These are phyloP conservation scores for Elongisporangium senticosum DNA, from an alignment of 352 stramenopile genomes.

Conservation along the genomic window DNA sequence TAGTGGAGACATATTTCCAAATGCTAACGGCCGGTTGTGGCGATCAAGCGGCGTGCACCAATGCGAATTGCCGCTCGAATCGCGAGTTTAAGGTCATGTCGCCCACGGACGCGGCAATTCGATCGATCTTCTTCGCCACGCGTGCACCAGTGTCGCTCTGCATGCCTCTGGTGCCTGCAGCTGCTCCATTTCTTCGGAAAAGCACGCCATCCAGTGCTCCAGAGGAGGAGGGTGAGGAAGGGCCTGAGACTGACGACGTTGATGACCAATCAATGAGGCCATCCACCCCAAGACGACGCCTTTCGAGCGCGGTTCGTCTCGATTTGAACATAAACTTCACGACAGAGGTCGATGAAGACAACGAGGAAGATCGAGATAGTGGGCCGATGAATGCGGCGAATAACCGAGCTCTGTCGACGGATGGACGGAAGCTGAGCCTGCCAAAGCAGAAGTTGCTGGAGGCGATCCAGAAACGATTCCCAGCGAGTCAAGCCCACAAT, in stretches of 20 bases:
- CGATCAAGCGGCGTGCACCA: slow-evolving; percentile 19
- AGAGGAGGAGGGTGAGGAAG: slow-evolving; percentile 15
- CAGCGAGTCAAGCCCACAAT: slow-evolving; percentile 1
- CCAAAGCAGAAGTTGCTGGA: slow-evolving; percentile 68
- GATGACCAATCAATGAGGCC: slow-evolving; percentile 1
- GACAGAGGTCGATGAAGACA: slow-evolving; percentile 8
- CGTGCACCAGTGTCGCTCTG: slow-evolving; percentile 38
- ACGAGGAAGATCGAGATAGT: background rate
- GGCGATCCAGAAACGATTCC: slow-evolving; percentile 46
- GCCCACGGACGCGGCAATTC: slow-evolving; percentile 36
- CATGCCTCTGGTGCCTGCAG: slow-evolving; percentile 8
- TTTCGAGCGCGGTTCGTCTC: slow-evolving; percentile 46
- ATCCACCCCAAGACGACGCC: slow-evolving; percentile 43
- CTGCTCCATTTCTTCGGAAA: background rate
- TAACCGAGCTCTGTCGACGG: background rate
- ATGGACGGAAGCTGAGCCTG: slow-evolving; percentile 31
- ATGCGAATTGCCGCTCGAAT: slow-evolving; percentile 33
- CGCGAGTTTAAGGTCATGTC: slow-evolving; percentile 10
- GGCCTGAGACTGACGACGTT: slow-evolving; percentile 8
- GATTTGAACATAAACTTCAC: slow-evolving; percentile 33
- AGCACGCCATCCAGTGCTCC: background rate
- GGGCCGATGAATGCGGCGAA: slow-evolving; percentile 2
- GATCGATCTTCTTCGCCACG: slow-evolving; percentile 44
- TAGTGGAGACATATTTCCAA: slow-evolving; percentile 52
- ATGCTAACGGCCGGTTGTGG: slow-evolving; percentile 58